These are phyloP conservation scores for Pyronema omphalodes DNA, from an alignment of 495 filamentous ascomycete species.

Conservation along the genomic window DNA sequence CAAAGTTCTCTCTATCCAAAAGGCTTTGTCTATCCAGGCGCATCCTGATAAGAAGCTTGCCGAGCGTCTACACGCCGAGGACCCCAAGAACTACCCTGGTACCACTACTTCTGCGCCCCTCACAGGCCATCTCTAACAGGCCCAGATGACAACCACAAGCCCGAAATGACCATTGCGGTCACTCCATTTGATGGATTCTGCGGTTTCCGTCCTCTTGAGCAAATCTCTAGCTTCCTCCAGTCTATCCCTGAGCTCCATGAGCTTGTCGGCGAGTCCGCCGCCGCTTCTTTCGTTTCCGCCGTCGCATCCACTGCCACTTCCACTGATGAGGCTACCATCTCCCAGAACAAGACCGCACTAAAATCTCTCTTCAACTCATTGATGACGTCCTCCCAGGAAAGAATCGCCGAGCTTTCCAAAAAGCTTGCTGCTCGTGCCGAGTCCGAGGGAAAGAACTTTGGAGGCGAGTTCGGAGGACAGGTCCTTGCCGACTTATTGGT, in stretches of 20 bases:
- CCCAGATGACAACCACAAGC: constrained; percentile 93
- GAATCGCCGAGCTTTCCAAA: constrained; percentile 43
- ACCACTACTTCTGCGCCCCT: background rate
- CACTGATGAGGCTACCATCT: constrained; percentile 31
- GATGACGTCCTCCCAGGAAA: constrained; percentile 54
- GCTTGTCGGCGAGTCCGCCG: constrained; percentile 53
- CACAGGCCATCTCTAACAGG: background rate
- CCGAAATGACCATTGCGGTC: constrained; percentile 96
- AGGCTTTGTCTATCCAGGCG: constrained; percentile 90
- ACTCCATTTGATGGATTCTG: constrained; percentile 92
- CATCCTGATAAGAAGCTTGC: constrained; percentile 97
- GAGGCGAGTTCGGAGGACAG: constrained; percentile 41
- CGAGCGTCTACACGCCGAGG: constrained; percentile 64
- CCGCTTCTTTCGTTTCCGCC: constrained; percentile 46
- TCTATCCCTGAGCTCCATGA: constrained; percentile 52
- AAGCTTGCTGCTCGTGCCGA: constrained; percentile 55
- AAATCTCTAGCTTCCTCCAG: constrained; percentile 73
- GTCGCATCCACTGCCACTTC: constrained; percentile 46
- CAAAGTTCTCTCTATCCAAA: constrained; percentile 87
- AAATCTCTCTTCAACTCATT: constrained; percentile 53
- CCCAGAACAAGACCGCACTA: constrained; percentile 63
- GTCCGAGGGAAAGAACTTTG: constrained; percentile 40
- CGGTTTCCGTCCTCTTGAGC: constrained; percentile 72
- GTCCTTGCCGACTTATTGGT: constrained; percentile 58
- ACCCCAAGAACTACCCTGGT: constrained; percentile 86